Percentiles rank a stretch among this genome's conserved stretches.
Evolutionary conservation across 257 asterid genomes (phyloP).

Genomic region (Ilex aquifolium): DNA sequence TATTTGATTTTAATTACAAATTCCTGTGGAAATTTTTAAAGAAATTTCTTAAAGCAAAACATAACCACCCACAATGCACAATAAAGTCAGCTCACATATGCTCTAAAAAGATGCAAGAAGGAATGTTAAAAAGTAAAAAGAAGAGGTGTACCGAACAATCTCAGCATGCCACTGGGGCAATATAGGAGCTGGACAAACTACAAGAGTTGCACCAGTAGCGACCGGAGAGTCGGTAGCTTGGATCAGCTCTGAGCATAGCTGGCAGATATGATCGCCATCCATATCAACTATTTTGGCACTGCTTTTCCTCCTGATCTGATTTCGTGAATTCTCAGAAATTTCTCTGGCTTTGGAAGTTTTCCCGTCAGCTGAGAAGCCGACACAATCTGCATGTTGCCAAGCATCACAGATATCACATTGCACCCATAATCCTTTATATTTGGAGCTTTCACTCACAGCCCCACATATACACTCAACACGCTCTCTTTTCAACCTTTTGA

Average conservation of each 20-base stretch:
- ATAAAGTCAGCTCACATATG: background rate
- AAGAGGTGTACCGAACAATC: conserved; percentile 72
- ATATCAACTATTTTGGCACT: conserved; percentile 46
- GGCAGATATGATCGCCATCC: conserved; percentile 63
- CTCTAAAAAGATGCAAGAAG: conserved; percentile 11
- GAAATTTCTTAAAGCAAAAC: no score
- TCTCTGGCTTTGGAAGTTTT: conserved; percentile 30
- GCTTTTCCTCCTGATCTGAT: conserved; percentile 37
- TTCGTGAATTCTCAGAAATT: conserved; percentile 27
- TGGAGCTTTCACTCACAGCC: conserved; percentile 78
- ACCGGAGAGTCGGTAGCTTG: conserved; percentile 84
- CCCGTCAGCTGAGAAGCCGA: conserved; percentile 65
- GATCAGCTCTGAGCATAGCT: conserved; percentile 64
- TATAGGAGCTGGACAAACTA: conserved; percentile 96
- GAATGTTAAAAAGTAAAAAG: conserved; percentile 21
- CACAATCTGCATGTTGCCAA: conserved; percentile 98
- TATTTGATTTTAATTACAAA: no score
- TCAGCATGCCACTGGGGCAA: conserved; percentile 98
- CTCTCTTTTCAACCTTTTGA: conserved; percentile 75
- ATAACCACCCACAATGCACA: no score
- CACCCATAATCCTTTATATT: conserved; percentile 82
- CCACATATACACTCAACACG: conserved; percentile 96
- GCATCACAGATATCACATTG: conserved; percentile 98
- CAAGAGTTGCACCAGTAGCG: conserved; percentile 92
- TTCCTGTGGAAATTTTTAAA: no score